phyloP scores from a whole-genome alignment of 805 yeast species.

The Torulaspora gathmanii region DNA sequence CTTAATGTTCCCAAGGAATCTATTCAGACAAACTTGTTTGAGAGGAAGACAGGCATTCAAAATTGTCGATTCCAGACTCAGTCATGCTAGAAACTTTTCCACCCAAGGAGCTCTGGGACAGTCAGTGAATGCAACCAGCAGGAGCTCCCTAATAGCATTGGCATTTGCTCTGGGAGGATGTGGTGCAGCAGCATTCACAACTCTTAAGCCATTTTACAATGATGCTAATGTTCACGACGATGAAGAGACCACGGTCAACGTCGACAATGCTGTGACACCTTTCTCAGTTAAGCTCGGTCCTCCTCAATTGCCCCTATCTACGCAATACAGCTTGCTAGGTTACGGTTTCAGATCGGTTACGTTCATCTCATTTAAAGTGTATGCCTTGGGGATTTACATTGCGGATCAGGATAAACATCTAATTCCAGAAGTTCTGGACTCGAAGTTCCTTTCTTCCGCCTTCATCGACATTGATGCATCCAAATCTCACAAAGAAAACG shows the following conservation, averaged over 20 bases:
- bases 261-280: slow-evolving; percentile 49
- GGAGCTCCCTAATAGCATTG: background rate
- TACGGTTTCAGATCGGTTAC: slow-evolving; percentile 82
- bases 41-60: background rate
- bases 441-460: slow-evolving; percentile 38
- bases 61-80: background rate
- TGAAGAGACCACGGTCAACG: slow-evolving; percentile 36
- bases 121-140: background rate
- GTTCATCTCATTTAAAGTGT: slow-evolving; percentile 74
- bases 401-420: slow-evolving; percentile 51
- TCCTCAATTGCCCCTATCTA: slow-evolving; percentile 25
- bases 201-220: slow-evolving; percentile 2
- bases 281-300: slow-evolving; percentile 38
- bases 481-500: slow-evolving; percentile 39
- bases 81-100: background rate
- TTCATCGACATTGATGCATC: slow-evolving; percentile 36
- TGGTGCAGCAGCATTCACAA: slow-evolving; percentile 4
- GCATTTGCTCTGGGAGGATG: slow-evolving; percentile 5
- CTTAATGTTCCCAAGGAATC: background rate
- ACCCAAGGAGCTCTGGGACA: background rate
- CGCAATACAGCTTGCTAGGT: slow-evolving; percentile 58
- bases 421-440: slow-evolving; percentile 41
- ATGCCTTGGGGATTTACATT: slow-evolving; percentile 79
- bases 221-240: slow-evolving; percentile 17
- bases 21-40: background rate